Base-by-base conservation (phyloP, 2,329 filamentous ascomycete species). In the Penicillium sumatraense region DNA sequence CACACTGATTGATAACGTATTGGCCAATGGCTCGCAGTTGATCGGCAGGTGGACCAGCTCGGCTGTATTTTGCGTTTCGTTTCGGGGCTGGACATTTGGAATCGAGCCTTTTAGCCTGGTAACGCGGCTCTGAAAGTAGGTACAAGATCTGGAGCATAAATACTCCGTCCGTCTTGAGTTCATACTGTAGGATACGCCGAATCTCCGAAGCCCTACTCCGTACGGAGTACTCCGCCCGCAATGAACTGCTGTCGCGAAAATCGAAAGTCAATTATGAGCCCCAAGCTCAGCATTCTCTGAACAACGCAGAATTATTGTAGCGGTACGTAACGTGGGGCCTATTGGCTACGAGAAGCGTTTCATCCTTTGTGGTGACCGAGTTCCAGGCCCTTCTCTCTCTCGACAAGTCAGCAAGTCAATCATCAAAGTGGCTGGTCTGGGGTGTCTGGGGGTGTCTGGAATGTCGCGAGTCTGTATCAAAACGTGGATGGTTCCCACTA, bases 1-100 rank as follows among this genome's bases (percentile, higher is more conserved):
- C 49, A 41, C 44, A 45, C 51, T 54, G 57, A 59, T 59, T 57
- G 57, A 59, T 59, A 59, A 57, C n/a, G 9, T 31, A 8, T 9
- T 21, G n/a, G 24, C 50, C 51, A 54, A 54, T 52, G 11, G 23
- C 5, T 51, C 5, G 24, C 14, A 18, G 13, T 49, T 18, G 49
- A 57, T 57, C 52, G 51, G 51, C 54, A 49, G 14, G 45, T 59
- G 57, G 54, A 49, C 27, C 51, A 29, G 27, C 20, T 54, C 51
- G 51, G 57, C 31, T 51, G 24, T 21, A 35, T 27, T 31, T 42
- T 41, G 38, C 41, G 47, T 18, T 41, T 56, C 23, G 27, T 18
- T 23, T 56, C n/a, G 27, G 48, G n/a, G 49, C 31, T 49, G 26
- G 26, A 18, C n/a, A 46, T 31, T 36, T 13, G 14, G 24, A 40